Percentiles rank a stretch among this genome's conserved stretches.
phyloP scores from a whole-genome alignment of 1,284 basidiomycete species.

The Leccinum cinnamomeum region DNA sequence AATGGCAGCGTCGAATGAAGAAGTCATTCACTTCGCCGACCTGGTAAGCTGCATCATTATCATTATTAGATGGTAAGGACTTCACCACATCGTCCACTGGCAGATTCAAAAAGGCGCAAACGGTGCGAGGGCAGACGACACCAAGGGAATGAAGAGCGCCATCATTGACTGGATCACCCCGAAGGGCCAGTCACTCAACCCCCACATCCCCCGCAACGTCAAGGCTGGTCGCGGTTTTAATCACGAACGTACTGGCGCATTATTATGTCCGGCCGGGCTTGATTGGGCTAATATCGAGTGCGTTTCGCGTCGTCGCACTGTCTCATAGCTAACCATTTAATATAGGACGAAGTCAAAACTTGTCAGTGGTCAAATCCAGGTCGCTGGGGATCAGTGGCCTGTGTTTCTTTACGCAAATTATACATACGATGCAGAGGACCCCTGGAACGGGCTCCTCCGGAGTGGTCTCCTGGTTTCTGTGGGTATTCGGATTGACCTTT shows the following conservation, averaged over 20 bases:
- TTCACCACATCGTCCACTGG: background rate
- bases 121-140: background rate
- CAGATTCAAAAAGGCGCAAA: background rate
- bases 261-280: background rate
- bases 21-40: background rate
- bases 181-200: background rate
- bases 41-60: background rate
- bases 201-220: background rate
- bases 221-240: background rate
- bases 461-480: background rate
- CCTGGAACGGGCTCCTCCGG: background rate
- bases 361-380: background rate
- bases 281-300: background rate
- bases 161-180: background rate
- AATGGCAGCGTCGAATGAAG: background rate
- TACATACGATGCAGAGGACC: background rate
- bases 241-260: background rate
- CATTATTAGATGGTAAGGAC: background rate
- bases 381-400: background rate
- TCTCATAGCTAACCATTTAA: background rate
- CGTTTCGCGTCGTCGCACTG: background rate
- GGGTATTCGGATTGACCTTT: background rate
- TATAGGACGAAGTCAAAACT: background rate
- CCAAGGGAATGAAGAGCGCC: background rate
- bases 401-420: background rate